Evolutionary conservation across 257 asterid species (phyloP).

Genomic region (Salvia hispanica): DNA sequence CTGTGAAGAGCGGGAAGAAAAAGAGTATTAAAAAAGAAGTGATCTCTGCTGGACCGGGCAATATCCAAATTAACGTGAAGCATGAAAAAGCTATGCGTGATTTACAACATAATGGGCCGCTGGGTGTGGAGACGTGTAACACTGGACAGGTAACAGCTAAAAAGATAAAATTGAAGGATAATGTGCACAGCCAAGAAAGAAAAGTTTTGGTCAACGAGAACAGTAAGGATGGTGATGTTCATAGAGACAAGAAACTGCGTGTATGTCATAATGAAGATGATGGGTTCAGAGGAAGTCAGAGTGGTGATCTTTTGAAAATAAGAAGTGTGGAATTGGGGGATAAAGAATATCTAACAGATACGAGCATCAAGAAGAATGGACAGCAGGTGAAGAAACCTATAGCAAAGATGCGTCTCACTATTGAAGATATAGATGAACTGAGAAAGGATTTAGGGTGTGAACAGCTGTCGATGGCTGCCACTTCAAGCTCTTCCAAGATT

Average conservation of each 20-base stretch:
- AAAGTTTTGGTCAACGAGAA: constrained; percentile 43
- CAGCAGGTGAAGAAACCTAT: constrained; percentile 45
- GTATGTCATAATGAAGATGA: constrained; percentile 52
- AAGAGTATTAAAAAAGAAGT: constrained; percentile 38
- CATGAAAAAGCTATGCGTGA: constrained; percentile 40
- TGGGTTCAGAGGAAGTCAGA: constrained; percentile 40
- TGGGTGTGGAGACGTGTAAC: constrained; percentile 35
- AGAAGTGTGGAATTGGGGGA: constrained; percentile 39
- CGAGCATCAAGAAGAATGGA: constrained; percentile 45
- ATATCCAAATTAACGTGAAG: constrained; percentile 42
- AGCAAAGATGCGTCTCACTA: constrained; percentile 41
- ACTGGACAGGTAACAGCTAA: constrained; percentile 42
- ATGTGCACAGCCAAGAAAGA: constrained; percentile 36
- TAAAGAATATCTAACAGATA: constrained; percentile 39
- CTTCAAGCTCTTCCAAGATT: constrained; percentile 92
- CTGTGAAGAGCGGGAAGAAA: constrained; percentile 45
- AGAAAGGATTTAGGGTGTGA: constrained; percentile 73
- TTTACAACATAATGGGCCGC: constrained; percentile 39
- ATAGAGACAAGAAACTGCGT: constrained; percentile 53
- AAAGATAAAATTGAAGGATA: constrained; percentile 61
- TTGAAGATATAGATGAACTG: constrained; percentile 61
- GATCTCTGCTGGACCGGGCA: constrained; percentile 39
- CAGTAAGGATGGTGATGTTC: constrained; percentile 47
- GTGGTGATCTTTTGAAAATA: constrained; percentile 38
- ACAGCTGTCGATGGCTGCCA: constrained; percentile 66